Evolutionary conservation across 2,329 filamentous ascomycete genomes (phyloP), one percentile per base, ranked within the genome.

Genomic region (Chrysoporthe deuterocubensis): DNA sequence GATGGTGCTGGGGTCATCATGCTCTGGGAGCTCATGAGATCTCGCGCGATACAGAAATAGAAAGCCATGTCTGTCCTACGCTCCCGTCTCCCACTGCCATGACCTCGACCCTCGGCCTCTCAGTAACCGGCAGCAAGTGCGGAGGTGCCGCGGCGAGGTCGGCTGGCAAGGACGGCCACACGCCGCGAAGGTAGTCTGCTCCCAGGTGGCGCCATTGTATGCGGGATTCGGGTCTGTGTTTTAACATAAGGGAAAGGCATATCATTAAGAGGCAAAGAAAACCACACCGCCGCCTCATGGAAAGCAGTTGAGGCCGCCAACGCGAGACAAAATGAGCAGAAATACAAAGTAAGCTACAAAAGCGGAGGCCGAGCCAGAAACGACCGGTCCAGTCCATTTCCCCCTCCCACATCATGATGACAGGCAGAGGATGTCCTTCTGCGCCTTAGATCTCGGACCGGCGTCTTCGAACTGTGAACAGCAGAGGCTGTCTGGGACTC

Each of bases 291-390:
- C 26, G 26, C 60, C 60, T 62, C 6, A 43, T 60, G n/a, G 5
- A 44, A 11, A 60, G 9, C 7, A 40, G 57, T 44, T n/a, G 40
- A 44, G n/a, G 57, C 57, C n/a, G 57, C 57, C 34, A 57, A 40
- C 16, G 54, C 13, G 7, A 44, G 4, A 16, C 6, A 62, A 40
- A 42, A n/a, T 26, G 34, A 62, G 43, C 46, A 26, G 6, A 40
- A 52, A 40, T n/a, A 50, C 44, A 62, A 42, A 42, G 34, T 62
- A 40, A 26, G 37, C 34, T 16, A 62, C 32, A 21, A 52, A 60
- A 60, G 11, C 18, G 40, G 40, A 26, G 40, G 40, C 40, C 40
- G 21, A 42, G 57, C 18, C 57, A 9, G 21, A 32, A 44, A 40
- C 40, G 57, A 43, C 40, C 14, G 57, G 37, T 44, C 57, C 40